Evolutionary conservation across 192 early-diverging fungal genomes (phyloP).

Genomic region (Thoreauomyces humboldtii): DNA sequence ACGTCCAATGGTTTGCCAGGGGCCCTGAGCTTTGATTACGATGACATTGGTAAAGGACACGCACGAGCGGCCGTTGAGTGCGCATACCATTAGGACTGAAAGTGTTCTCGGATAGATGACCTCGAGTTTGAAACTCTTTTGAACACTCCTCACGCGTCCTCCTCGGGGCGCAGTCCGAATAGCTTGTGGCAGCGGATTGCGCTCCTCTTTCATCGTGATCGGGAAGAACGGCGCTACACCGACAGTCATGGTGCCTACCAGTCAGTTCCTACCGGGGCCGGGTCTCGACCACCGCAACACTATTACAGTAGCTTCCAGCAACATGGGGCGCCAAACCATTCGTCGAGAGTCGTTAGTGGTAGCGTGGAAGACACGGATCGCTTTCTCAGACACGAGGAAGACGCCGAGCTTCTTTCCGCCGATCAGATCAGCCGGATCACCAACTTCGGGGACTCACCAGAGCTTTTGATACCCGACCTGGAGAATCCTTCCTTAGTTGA

Average conservation of each 20-base stretch:
- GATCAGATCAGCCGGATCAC: slow-evolving; percentile 27
- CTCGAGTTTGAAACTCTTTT: slow-evolving; percentile 32
- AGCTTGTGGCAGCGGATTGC: neutral
- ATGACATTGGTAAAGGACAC: no score
- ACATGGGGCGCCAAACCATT: no score
- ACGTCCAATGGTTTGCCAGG: neutral
- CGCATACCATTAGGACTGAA: no score
- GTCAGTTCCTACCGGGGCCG: slow-evolving; percentile 18
- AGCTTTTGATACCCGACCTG: no score
- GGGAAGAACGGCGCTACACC: slow-evolving; percentile 16
- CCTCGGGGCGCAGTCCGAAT: neutral
- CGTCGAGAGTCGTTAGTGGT: neutral
- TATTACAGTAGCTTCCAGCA: neutral
- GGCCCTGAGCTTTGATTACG: slow-evolving; percentile 24
- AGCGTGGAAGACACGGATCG: slow-evolving; percentile 3
- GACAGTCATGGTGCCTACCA: slow-evolving; percentile 10
- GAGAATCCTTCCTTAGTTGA: neutral
- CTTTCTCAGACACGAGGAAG: slow-evolving; percentile 24
- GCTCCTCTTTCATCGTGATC: neutral
- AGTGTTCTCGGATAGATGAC: slow-evolving; percentile 36
- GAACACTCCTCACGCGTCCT: neutral
- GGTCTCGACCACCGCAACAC: neutral
- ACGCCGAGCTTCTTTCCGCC: slow-evolving; percentile 27
- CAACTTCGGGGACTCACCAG: neutral
- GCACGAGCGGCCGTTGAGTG: no score